Conservation (phyloP, 768 basidiomycete genomes). For the Coprinopsis cinerea region DNA sequence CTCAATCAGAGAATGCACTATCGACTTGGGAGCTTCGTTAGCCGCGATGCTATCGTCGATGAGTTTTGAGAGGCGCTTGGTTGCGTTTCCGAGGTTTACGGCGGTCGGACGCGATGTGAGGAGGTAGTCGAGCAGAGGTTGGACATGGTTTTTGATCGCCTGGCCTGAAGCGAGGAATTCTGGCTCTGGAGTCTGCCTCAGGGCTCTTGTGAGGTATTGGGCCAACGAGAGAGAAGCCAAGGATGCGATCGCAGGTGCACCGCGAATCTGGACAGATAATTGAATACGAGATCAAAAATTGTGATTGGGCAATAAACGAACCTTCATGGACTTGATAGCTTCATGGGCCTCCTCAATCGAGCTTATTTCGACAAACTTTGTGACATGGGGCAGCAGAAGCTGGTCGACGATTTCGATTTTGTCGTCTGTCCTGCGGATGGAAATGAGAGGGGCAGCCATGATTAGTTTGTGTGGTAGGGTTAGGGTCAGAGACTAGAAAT, state of each 20-base stretch:
- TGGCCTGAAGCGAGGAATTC: slow-evolving; percentile 50
- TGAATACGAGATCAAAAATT: not conserved
- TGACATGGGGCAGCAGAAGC: slow-evolving; percentile 73
- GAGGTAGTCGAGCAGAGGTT: slow-evolving; percentile 61
- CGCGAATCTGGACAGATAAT: slow-evolving; percentile 46
- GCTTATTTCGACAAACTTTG: slow-evolving; percentile 59
- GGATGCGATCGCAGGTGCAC: slow-evolving; percentile 93
- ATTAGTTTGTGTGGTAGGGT: slow-evolving; percentile 13
- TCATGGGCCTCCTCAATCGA: slow-evolving; percentile 81
- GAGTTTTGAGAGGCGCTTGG: slow-evolving; percentile 55
- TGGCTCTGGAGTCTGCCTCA: slow-evolving; percentile 40
- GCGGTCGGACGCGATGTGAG: slow-evolving; percentile 92
- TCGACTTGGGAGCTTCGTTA: slow-evolving; percentile 36
- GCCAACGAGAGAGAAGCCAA: slow-evolving; percentile 81
- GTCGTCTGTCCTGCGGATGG: slow-evolving; percentile 34
- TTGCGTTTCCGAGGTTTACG: slow-evolving; percentile 89
- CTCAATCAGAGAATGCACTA: slow-evolving; percentile 57
- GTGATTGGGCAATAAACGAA: slow-evolving; percentile 19
- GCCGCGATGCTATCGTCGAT: slow-evolving; percentile 40
- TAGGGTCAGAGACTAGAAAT: slow-evolving; percentile 7
- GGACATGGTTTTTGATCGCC: slow-evolving; percentile 49
- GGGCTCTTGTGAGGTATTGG: slow-evolving; percentile 50
- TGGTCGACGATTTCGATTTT: slow-evolving; percentile 86
- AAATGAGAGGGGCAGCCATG: slow-evolving; percentile 30
- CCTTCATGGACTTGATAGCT: slow-evolving; percentile 96